phyloP scores from a whole-genome alignment of 768 basidiomycete species.

The Cystoderma amianthinum region DNA sequence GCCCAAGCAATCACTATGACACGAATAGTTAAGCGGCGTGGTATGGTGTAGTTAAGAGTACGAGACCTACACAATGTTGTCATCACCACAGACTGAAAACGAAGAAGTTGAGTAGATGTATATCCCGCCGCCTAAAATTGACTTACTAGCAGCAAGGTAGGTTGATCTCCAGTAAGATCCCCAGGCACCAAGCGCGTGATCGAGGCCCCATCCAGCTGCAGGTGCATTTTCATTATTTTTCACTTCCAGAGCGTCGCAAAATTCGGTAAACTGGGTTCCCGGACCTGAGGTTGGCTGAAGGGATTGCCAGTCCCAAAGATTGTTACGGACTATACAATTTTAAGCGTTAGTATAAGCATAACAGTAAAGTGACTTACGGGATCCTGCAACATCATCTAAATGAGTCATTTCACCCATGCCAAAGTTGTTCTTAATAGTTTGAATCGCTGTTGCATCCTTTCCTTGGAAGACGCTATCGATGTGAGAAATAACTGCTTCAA shows the following conservation, averaged over 20 bases:
- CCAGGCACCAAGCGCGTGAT: conserved; percentile 57
- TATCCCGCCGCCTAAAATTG: no score
- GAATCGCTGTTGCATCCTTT: conserved; percentile 37
- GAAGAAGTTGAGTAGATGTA: neutral
- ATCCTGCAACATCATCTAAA: conserved; percentile 60
- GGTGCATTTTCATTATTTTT: conserved; percentile 46
- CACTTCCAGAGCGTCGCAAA: conserved; percentile 65
- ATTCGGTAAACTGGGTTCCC: conserved; percentile 42
- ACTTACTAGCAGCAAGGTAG: conserved; percentile 42
- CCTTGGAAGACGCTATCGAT: conserved; percentile 50
- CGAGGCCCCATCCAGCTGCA: conserved; percentile 51
- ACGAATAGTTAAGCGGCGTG: no score
- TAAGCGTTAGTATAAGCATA: conserved; percentile 30
- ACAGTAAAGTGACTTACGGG: conserved; percentile 30
- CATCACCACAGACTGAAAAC: conserved; percentile 42
- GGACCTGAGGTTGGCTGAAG: conserved; percentile 46
- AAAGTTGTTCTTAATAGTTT: conserved; percentile 48
- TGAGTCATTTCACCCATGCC: conserved; percentile 53
- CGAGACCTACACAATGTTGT: conserved; percentile 38
- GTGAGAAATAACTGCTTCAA: conserved; percentile 54
- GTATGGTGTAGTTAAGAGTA: no score
- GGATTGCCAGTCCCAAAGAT: conserved; percentile 64
- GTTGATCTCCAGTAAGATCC: conserved; percentile 45
- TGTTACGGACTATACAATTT: conserved; percentile 37
- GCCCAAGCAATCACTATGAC: conserved; percentile 34